These are phyloP conservation scores for Cordyceps sp. DNA, from an alignment of 2,329 filamentous ascomycete genomes.

Conservation along the genomic window DNA sequence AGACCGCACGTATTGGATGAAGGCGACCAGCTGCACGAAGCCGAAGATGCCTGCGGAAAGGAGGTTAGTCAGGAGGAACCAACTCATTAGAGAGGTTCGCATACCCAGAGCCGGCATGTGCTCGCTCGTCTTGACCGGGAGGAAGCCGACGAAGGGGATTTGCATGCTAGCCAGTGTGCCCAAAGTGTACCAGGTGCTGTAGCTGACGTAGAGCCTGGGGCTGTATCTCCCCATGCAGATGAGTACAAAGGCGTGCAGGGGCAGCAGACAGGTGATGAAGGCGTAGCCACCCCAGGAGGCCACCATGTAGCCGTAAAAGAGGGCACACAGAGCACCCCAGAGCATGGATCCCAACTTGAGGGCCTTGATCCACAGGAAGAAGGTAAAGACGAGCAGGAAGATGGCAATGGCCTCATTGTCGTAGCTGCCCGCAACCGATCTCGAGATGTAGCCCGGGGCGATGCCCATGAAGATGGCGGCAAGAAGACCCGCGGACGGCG, in stretches of 20 bases:
- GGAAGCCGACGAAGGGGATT: constrained; percentile 94
- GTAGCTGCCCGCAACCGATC: constrained; percentile 95
- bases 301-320: constrained; percentile 99
- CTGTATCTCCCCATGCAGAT: constrained; percentile 96
- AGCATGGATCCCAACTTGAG: constrained; percentile 92
- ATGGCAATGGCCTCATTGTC: constrained; percentile 99
- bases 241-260: constrained; percentile 83
- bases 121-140: constrained; percentile 91
- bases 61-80: constrained; percentile 5
- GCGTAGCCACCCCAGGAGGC: constrained; percentile 99
- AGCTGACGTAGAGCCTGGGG: constrained; percentile 83
- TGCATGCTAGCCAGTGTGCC: constrained; percentile 98
- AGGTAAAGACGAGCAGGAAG: constrained; percentile 95
- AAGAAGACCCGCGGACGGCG: constrained; percentile 83
- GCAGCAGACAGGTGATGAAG: constrained; percentile 96
- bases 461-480: constrained; percentile 97
- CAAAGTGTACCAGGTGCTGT: constrained; percentile 94
- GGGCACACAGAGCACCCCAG: constrained; percentile 84
- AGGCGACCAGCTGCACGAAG: constrained; percentile 81
- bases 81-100: constrained; percentile 6
- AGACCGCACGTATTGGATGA: constrained; percentile 79
- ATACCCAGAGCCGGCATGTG: constrained; percentile 91
- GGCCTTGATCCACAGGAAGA: constrained; percentile 98
- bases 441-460: constrained; percentile 89
- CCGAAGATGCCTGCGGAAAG: constrained; percentile 67